Conservation (phyloP, 108 stramenopile genomes). For the Cylindrotheca closterium region DNA sequence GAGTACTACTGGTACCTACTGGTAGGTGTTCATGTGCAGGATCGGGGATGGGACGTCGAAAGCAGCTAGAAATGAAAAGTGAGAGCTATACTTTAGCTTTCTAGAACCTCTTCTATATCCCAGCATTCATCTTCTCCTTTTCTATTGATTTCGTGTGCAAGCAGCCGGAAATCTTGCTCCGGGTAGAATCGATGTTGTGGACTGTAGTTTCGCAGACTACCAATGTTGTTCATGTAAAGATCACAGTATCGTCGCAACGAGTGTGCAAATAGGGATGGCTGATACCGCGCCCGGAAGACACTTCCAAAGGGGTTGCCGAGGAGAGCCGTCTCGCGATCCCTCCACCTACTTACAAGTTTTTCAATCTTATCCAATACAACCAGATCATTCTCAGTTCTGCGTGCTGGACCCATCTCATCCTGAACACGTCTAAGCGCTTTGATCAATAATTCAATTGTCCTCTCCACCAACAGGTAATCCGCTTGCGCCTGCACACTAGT, state of each 20-base stretch:
- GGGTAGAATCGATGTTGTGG: constrained; percentile 89
- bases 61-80: too few relatives aligned
- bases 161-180: constrained; percentile 58
- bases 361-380: constrained; percentile 70
- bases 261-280: constrained; percentile 73
- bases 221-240: constrained; percentile 69
- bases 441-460: constrained; percentile 72
- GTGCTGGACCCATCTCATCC: constrained; percentile 49
- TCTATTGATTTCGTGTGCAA: constrained; percentile 68
- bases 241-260: constrained; percentile 69
- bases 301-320: constrained; percentile 87
- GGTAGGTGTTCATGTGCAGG: too few relatives aligned
- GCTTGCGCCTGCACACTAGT: constrained; percentile 54
- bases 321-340: constrained; percentile 68
- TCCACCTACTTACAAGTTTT: constrained; percentile 69
- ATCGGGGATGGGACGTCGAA: too few relatives aligned
- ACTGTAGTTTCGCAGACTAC: constrained; percentile 68
- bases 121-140: constrained; percentile 46
- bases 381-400: constrained; percentile 57
- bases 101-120: constrained; percentile 38
- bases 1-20: too few relatives aligned
- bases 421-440: constrained; percentile 67
- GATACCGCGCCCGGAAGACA: constrained; percentile 83
- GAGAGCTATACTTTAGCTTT: too few relatives aligned
- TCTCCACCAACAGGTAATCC: constrained; percentile 55